Percentiles rank a stretch among this genome's conserved stretches.
Evolutionary conservation across 2,329 filamentous ascomycete genomes (phyloP).

Genomic region (Colletotrichum sp.): DNA sequence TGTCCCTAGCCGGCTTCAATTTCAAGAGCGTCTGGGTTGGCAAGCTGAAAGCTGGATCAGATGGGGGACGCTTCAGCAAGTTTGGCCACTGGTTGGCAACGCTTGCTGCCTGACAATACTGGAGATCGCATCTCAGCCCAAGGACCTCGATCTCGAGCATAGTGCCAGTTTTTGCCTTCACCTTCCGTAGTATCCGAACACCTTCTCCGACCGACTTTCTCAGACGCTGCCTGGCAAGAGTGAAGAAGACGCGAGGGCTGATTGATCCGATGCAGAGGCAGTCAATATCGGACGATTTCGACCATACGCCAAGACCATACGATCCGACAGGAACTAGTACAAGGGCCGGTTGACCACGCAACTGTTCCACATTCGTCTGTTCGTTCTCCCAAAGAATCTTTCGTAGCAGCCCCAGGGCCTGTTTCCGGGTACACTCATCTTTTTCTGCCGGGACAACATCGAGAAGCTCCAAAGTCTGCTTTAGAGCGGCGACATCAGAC

Average conservation of each 20-base stretch:
- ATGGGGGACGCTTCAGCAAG: constrained; percentile 50
- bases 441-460: constrained; percentile 50
- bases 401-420: constrained; percentile 52
- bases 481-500: constrained; percentile 36
- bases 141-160: constrained; percentile 69
- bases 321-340: constrained; percentile 69
- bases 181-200: constrained; percentile 59
- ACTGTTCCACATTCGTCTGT: not conserved
- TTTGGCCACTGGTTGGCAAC: constrained; percentile 44
- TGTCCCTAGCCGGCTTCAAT: constrained; percentile 68
- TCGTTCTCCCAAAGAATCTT: constrained; percentile 40
- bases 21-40: constrained; percentile 62
- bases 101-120: constrained; percentile 61
- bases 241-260: constrained; percentile 65
- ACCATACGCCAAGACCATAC: constrained; percentile 68
- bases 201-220: constrained; percentile 46
- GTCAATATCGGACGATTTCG: constrained; percentile 65
- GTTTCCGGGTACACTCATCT: constrained; percentile 45
- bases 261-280: constrained; percentile 69
- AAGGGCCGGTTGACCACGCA: constrained; percentile 35
- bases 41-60: constrained; percentile 60
- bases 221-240: constrained; percentile 60
- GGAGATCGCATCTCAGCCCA: constrained; percentile 65
- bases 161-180: constrained; percentile 62
- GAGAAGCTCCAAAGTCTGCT: constrained; percentile 38